Evolutionary conservation across 495 filamentous ascomycete genomes (phyloP), one percentile per base, ranked within the genome.

Genomic region (Cetradonia linearis): DNA sequence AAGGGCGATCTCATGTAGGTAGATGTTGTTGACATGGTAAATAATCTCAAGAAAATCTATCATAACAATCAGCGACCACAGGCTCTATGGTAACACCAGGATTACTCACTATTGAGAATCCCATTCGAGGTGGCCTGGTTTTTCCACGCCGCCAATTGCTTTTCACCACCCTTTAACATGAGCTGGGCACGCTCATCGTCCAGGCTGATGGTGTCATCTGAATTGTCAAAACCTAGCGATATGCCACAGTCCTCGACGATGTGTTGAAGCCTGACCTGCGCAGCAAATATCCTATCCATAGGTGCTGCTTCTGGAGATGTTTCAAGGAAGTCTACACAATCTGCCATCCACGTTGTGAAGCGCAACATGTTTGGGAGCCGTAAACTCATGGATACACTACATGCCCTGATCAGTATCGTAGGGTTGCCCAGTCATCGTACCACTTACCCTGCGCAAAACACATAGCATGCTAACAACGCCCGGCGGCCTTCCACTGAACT

Each of bases 341-440:
- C 88, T 18, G 79, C 77, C 81, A 93, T 87, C 70, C 86, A 89
- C 11, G 78, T 74, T 25, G 83, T 83, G 80, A 84, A 90, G 16
- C 86, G 76, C 42, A 91, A 74, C 42, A 91, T 70, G 62, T 89
- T 89, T 6, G 88, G 87, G 23, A 86, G 81, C 28, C 86, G 81
- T 52, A 88, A 70, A 13, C 85, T 81, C 83, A 91, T 88, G 7
- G 87, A 78, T 6, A 81, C 80, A 68, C 85, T 86, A 10, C 74
- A 77, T 56, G 23, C 42, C 20, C 7, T 36, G 57, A 31, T 61
- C n/a, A 62, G 57, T 9, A 30, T 40, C 3, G 31, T n/a, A 33
- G n/a, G 1, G 50, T 9, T 34, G 14, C 13, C 25, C 1, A 18
- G 5, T 2, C 16, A 14, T 8, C 23, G 46, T 7, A 16, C 42